Conservation (phyloP, 1,139 yeast genomes). For the Saccharomycopsis hybrid region DNA sequence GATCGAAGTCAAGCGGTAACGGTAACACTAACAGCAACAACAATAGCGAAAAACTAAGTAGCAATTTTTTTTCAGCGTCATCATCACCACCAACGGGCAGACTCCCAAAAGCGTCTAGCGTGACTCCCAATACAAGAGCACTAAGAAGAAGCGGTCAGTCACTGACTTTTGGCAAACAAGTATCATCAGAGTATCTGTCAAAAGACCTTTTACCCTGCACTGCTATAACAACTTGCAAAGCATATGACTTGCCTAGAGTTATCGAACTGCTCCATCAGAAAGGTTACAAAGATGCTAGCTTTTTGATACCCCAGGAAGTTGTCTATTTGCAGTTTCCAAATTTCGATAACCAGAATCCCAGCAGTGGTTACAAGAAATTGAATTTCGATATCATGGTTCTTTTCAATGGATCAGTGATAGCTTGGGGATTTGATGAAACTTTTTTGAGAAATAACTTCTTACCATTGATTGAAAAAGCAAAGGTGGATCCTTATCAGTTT, state of each 20-base stretch:
- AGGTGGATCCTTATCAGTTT: conserved; percentile 41
- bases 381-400: conserved; percentile 53
- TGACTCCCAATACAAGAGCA: conserved; percentile 5
- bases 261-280: conserved; percentile 31
- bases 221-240: conserved; percentile 65
- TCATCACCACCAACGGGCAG: background rate
- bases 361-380: conserved; percentile 17
- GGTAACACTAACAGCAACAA: too few species aligned
- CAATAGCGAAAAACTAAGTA: too few species aligned
- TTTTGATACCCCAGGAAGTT: conserved; percentile 69
- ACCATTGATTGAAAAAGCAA: conserved; percentile 43
- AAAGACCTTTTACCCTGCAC: conserved; percentile 38
- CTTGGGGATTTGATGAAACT: conserved; percentile 69
- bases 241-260: conserved; percentile 48
- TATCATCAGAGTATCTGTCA: background rate
- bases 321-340: conserved; percentile 34
- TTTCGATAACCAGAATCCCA: conserved; percentile 19
- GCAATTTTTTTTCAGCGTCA: too few species aligned
- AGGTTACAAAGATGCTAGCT: conserved; percentile 34
- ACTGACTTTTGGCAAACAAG: background rate
- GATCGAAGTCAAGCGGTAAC: too few species aligned
- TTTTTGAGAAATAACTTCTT: conserved; percentile 35
- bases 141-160: conserved; percentile 7
- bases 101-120: conserved; percentile 10
- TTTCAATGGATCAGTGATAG: conserved; percentile 69